Evolutionary conservation across 2,329 filamentous ascomycete species (phyloP).

Genomic region (Verticillium alfalfae): DNA sequence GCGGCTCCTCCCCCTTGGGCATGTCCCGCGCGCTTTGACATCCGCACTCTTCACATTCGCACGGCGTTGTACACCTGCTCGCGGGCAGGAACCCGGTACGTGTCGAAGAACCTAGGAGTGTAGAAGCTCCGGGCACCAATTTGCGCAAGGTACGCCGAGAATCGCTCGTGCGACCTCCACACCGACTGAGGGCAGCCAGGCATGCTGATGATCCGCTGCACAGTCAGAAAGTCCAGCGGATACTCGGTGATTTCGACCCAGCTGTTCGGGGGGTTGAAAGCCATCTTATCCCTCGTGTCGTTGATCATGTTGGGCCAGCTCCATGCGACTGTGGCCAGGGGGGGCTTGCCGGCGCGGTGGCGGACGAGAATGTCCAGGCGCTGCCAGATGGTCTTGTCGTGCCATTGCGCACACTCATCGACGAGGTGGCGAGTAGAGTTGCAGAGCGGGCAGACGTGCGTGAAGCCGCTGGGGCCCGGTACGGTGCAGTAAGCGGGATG

Average conservation of each 20-base stretch:
- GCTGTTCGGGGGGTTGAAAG: not conserved
- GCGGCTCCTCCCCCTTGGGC: not conserved
- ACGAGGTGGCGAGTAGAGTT: not conserved
- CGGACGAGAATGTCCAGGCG: not conserved
- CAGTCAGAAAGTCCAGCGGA: not conserved
- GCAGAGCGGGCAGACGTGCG: not conserved
- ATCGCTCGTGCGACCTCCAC: not conserved
- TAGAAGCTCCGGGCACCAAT: not conserved
- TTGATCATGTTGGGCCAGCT: not conserved
- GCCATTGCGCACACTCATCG: not conserved
- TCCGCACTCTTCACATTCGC: not conserved
- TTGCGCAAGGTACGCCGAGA: not conserved
- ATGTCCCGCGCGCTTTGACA: not conserved
- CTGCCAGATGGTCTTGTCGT: not conserved
- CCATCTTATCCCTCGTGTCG: not conserved
- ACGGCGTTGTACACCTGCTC: not conserved
- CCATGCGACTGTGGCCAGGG: not conserved
- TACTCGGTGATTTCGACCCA: not conserved
- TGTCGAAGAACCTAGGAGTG: not conserved
- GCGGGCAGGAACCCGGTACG: not conserved
- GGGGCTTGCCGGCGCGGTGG: not conserved
- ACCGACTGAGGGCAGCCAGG: not conserved
- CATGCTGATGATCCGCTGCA: not conserved
- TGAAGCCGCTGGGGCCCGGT: not conserved
- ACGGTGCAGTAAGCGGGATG: not conserved